Conservation (phyloP, 352 stramenopile genomes). For the Globisporangium nagaii region DNA sequence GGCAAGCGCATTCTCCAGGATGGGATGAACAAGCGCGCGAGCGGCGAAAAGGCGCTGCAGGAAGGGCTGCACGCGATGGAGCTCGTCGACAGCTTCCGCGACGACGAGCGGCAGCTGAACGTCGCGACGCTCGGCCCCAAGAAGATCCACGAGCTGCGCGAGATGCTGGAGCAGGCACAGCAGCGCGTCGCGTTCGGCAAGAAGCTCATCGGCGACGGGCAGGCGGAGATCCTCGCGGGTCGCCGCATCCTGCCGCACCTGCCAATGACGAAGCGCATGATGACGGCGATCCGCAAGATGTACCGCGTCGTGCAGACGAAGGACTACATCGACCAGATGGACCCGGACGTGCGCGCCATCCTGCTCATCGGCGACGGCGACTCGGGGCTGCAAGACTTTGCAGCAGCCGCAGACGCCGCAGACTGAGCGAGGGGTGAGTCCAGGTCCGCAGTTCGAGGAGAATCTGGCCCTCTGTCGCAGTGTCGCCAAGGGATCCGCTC, state of each 20-base stretch:
- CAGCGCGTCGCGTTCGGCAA: conserved; percentile 30
- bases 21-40: conserved; percentile 47
- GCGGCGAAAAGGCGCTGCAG: conserved; percentile 36
- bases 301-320: conserved; percentile 66
- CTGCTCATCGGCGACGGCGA: conserved; percentile 13
- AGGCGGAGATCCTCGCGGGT: conserved; percentile 31
- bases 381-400: too few relatives aligned
- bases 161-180: conserved; percentile 41
- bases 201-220: conserved; percentile 30
- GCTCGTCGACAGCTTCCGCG: conserved; percentile 40
- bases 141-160: conserved; percentile 48
- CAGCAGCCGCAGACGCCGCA: too few relatives aligned
- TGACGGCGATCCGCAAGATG: conserved; percentile 40
- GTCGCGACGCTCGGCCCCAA: conserved; percentile 43
- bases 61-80: conserved; percentile 36
- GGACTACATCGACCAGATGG: conserved; percentile 67
- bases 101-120: conserved; percentile 44
- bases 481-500: too few relatives aligned
- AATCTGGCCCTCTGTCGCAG: too few relatives aligned
- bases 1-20: conserved; percentile 54
- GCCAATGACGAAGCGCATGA: conserved; percentile 53
- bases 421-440: too few relatives aligned
- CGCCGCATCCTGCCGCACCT: conserved; percentile 47
- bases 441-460: too few relatives aligned
- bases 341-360: conserved; percentile 35